Conservation (phyloP, 1,284 basidiomycete species). For the Fomitopsis pinicola region DNA sequence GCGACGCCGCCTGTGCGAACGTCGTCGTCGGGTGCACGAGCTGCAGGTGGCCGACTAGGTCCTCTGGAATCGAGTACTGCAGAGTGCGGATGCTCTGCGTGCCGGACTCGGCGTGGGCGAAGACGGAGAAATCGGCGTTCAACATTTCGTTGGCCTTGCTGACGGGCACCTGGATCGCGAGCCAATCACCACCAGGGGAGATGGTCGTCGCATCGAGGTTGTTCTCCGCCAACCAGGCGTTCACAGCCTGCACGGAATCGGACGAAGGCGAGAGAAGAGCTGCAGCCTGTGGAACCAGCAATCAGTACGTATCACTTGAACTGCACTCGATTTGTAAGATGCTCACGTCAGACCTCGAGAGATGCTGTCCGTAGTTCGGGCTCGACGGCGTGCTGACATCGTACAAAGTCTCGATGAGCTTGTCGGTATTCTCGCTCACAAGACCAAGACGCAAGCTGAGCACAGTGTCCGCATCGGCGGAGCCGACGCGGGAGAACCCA, state of each 20-base stretch:
- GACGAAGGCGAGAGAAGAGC: conserved; percentile 31
- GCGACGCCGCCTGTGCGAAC: conserved; percentile 11
- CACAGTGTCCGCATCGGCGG: conserved; percentile 16
- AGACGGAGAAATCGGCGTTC: conserved; percentile 35
- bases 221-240: conserved; percentile 30
- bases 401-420: conserved; percentile 26
- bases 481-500: conserved; percentile 20
- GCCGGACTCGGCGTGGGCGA: conserved; percentile 31
- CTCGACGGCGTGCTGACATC: conserved; percentile 26
- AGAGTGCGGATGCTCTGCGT: conserved; percentile 32
- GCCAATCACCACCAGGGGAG: conserved; percentile 15
- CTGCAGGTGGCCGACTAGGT: conserved; percentile 33
- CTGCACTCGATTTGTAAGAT: not conserved
- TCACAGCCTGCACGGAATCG: conserved; percentile 30
- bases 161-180: conserved; percentile 13
- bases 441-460: conserved; percentile 27
- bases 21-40: conserved; percentile 38
- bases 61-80: conserved; percentile 36
- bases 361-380: conserved; percentile 26
- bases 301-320: not conserved
- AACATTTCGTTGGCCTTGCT: conserved; percentile 33
- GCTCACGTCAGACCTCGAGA: conserved; percentile 26
- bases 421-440: conserved; percentile 23
- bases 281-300: conserved; percentile 27
- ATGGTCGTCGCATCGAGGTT: conserved; percentile 22